Evolutionary conservation across 768 basidiomycete species (phyloP), one percentile per base, ranked within the genome.

Genomic region (Collybia sp.): DNA sequence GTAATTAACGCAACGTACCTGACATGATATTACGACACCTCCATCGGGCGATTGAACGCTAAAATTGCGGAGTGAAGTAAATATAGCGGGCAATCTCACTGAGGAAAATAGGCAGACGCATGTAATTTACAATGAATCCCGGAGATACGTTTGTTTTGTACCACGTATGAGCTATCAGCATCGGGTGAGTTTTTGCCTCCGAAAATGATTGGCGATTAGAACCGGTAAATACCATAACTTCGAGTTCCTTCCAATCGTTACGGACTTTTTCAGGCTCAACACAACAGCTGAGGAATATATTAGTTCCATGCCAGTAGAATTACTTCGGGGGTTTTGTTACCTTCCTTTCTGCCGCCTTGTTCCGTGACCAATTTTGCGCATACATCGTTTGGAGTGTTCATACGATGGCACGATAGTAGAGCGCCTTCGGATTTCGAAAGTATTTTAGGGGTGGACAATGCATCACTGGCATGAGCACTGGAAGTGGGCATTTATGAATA

Each of bases 11-110:
- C 34, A 35, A 42, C 25, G 56, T 58, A 88, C 88, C 67, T 89
- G 83, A 55, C 88, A 90, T 4, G 89, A 89, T 43, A 91, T 73
- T 53, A 89, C 82, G 30, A 86, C 68, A 2, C 84, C 85, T 32
- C 86, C 89, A 4, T 73, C 75, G 18, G 82, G 80, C 12, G 86
- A 83, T 36, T 71, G 75, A 41, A 91, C 80, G 8, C 87, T 91
- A 46, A 36, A 50, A 25, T 25, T 4, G 8, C 25, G 25, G 8
- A 25, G 25, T 25, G 25, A 25, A 25, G 25, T 25, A 25, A 25
- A 25, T 25, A 25, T 8, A 25, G 25, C 8, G 25, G n/a, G n/a
- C n/a, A n/a, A n/a, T 25, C 25, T 25, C 25, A 25, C 8, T 25
- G 37, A 12, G 17, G 17, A 16, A 1, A 20, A 25, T 40, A 50